phyloP scores from a whole-genome alignment of 768 basidiomycete genomes.

The Hericium erinaceus region DNA sequence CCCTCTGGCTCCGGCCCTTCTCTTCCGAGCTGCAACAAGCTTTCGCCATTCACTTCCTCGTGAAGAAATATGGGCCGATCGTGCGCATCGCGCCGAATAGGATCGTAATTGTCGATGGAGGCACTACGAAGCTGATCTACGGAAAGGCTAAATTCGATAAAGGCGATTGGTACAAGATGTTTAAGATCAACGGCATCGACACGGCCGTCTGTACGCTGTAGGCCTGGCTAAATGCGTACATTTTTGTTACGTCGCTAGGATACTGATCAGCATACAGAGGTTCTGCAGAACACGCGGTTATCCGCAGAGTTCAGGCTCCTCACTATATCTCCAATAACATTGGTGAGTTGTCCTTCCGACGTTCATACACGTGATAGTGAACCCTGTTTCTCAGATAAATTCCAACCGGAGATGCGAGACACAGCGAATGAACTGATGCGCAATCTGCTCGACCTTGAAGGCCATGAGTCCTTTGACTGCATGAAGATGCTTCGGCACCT shows the following conservation, averaged over 20 bases:
- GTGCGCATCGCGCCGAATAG: background rate
- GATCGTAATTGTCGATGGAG: background rate
- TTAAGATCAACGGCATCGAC: background rate
- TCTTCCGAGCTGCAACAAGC: background rate
- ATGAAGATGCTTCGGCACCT: background rate
- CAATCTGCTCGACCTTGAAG: background rate
- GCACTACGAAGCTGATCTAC: background rate
- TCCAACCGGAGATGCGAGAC: background rate
- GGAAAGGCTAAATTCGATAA: background rate
- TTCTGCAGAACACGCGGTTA: background rate
- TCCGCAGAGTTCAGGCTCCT: background rate
- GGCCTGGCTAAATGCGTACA: background rate
- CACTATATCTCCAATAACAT: background rate
- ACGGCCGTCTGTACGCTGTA: background rate
- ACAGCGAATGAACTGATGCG: background rate
- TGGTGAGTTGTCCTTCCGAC: background rate
- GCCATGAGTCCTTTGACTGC: background rate
- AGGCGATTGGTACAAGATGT: background rate
- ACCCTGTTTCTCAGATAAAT: background rate
- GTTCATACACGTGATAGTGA: background rate
- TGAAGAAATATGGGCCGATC: background rate
- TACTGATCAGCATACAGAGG: background rate
- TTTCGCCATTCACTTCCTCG: background rate
- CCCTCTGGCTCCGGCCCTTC: background rate
- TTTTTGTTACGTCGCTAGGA: too few relatives aligned